Conservation (phyloP, 2,329 filamentous ascomycete species). For the Phialemoniopsis sp. region DNA sequence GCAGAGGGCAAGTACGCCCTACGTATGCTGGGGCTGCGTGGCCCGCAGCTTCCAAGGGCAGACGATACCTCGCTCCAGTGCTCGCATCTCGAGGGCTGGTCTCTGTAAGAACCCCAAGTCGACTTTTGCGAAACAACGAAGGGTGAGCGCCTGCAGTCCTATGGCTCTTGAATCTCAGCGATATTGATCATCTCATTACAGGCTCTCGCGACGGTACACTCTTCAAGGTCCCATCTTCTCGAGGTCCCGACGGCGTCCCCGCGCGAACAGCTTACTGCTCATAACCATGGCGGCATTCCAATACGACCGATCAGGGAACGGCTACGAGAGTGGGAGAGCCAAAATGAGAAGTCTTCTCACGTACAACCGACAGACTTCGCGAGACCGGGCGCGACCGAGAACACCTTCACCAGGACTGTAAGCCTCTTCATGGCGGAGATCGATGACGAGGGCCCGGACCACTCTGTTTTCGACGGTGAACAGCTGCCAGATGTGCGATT, state of each 20-base stretch:
- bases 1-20: conserved; percentile 19
- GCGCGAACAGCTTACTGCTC: too few species aligned
- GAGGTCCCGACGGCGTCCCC: too few species aligned
- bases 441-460: conserved; percentile 10
- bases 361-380: conserved; percentile 21
- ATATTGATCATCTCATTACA: too few species aligned
- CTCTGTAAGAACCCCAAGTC: too few species aligned
- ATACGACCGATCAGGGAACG: conserved; percentile 28
- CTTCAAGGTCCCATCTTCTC: too few species aligned
- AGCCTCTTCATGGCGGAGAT: conserved; percentile 19
- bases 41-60: not conserved
- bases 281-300: not conserved
- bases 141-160: too few species aligned
- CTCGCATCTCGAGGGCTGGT: too few species aligned
- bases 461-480: conserved; percentile 27
- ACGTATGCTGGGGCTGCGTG: conserved; percentile 27
- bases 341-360: conserved; percentile 22
- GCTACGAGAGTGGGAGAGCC: conserved; percentile 34
- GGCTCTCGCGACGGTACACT: too few species aligned
- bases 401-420: conserved; percentile 29
- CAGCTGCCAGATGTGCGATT: conserved; percentile 29
- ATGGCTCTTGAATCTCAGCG: too few species aligned
- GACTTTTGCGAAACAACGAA: too few species aligned
- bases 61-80: too few species aligned
- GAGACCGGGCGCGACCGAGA: conserved; percentile 19